phyloP scores from a whole-genome alignment of 345 rosid genomes.

The Bruguiera parviflora region DNA sequence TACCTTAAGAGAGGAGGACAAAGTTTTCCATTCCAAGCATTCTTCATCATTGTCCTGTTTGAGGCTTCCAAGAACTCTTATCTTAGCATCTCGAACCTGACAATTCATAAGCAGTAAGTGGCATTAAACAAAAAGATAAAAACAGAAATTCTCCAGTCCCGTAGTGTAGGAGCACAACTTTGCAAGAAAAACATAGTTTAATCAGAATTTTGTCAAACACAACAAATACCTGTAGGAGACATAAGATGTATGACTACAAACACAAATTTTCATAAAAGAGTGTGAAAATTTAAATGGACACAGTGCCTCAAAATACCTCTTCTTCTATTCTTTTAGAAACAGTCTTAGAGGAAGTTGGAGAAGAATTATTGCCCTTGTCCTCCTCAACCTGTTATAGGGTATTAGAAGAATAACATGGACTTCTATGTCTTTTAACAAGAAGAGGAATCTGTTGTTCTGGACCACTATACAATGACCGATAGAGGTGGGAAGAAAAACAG shows the following conservation, averaged over 20 bases:
- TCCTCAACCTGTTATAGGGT: conserved; percentile 56
- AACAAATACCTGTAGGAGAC: background rate
- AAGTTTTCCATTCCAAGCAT: conserved; percentile 66
- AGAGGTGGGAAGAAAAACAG: background rate
- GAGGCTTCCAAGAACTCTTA: conserved; percentile 65
- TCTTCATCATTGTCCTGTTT: conserved; percentile 80
- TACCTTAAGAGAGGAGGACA: conserved; percentile 71
- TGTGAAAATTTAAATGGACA: background rate
- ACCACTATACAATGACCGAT: background rate
- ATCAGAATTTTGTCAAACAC: background rate
- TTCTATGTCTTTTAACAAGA: background rate
- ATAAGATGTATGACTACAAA: background rate
- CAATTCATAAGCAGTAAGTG: conserved; percentile 19
- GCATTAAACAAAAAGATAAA: background rate
- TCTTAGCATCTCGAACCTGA: conserved; percentile 85
- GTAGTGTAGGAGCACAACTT: background rate
- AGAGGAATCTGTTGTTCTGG: background rate
- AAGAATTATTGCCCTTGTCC: conserved; percentile 60
- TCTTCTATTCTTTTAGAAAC: conserved; percentile 73
- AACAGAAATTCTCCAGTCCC: background rate
- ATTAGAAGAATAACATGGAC: background rate
- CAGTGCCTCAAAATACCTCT: conserved; percentile 53
- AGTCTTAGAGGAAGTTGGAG: conserved; percentile 49
- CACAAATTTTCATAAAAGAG: background rate
- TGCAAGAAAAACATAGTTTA: background rate